Conservation (phyloP, 2,329 filamentous ascomycete species). For the Penicillium griseofulvum region DNA sequence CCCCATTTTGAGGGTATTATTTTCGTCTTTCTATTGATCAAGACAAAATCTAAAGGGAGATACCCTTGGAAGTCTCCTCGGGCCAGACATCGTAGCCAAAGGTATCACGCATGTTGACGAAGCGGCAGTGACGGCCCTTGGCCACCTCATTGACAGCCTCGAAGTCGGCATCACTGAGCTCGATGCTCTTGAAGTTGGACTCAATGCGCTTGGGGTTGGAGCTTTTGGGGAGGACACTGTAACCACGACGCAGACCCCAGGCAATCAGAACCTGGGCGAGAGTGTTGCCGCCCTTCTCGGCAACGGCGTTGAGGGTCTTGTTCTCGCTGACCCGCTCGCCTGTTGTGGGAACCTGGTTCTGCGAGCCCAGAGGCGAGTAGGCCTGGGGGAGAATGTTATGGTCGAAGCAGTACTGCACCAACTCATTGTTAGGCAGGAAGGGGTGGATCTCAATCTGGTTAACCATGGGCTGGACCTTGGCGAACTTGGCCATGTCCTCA, state of each 20-base stretch:
- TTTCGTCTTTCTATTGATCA: neutral
- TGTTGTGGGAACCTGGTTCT: slow-evolving; percentile 66
- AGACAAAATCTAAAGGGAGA: slow-evolving; percentile 27
- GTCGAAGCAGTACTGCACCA: slow-evolving; percentile 44
- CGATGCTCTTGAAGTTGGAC: slow-evolving; percentile 65
- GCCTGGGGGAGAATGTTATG: slow-evolving; percentile 43
- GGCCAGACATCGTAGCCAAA: slow-evolving; percentile 73
- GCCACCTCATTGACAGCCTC: slow-evolving; percentile 63
- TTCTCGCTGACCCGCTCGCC: slow-evolving; percentile 65
- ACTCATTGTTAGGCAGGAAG: slow-evolving; percentile 47
- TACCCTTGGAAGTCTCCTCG: slow-evolving; percentile 49
- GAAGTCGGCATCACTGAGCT: slow-evolving; percentile 58
- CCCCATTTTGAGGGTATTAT: slow-evolving; percentile 4
- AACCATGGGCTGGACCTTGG: slow-evolving; percentile 43
- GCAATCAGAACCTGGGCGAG: slow-evolving; percentile 62
- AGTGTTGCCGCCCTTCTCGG: slow-evolving; percentile 56
- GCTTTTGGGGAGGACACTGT: slow-evolving; percentile 68
- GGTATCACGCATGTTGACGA: slow-evolving; percentile 80
- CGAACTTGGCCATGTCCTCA: slow-evolving; percentile 45
- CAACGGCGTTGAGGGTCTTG: slow-evolving; percentile 57
- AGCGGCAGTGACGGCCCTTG: slow-evolving; percentile 64
- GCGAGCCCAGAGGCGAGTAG: slow-evolving; percentile 56
- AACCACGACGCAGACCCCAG: slow-evolving; percentile 65
- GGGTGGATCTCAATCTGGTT: slow-evolving; percentile 50
- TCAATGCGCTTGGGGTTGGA: slow-evolving; percentile 64